Percentiles rank a stretch among this genome's conserved stretches.
Evolutionary conservation across 2,329 filamentous ascomycete genomes (phyloP).

Genomic region (Sphaceloma murrayae): DNA sequence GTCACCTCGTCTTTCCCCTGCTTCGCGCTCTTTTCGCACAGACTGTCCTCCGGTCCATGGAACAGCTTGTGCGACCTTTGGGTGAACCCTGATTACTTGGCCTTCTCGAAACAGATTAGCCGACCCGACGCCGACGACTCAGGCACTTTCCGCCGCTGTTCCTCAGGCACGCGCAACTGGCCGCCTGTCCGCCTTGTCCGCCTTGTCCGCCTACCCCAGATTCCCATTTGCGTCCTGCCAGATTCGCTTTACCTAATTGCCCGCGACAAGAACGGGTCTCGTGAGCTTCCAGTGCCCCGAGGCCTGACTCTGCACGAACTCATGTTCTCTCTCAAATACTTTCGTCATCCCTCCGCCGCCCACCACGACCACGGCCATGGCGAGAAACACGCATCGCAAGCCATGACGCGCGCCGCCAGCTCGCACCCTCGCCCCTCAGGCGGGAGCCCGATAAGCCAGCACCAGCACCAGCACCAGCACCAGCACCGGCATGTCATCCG

Average conservation of each 20-base stretch:
- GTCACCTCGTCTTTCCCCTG: constrained; percentile 5
- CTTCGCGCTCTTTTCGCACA: constrained; percentile 11
- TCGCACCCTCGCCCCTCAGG: constrained; percentile 14
- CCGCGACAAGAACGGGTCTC: background rate
- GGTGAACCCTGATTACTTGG: constrained; percentile 12
- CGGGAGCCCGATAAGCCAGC: constrained; percentile 20
- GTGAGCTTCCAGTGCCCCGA: background rate
- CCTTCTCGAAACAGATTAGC: constrained; percentile 10
- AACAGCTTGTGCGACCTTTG: too few relatives aligned
- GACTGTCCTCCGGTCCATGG: constrained; percentile 9
- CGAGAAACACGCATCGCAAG: constrained; percentile 8
- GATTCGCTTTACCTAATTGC: constrained; percentile 14
- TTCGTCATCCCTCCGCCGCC: constrained; percentile 6
- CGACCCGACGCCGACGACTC: too few relatives aligned
- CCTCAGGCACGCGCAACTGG: constrained; percentile 3
- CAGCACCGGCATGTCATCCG: too few relatives aligned
- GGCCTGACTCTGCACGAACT: background rate
- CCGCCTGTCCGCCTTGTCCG: too few relatives aligned
- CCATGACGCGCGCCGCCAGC: constrained; percentile 16
- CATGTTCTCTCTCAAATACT: constrained; percentile 15
- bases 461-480: too few relatives aligned
- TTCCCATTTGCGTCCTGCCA: constrained; percentile 13
- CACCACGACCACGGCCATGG: constrained; percentile 5
- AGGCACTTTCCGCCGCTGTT: too few relatives aligned
- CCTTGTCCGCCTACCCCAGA: constrained; percentile 10